Percentiles rank a stretch among this genome's conserved stretches.
These are phyloP conservation scores for Cochlearia excelsa DNA, from an alignment of 345 rosid genomes.

Conservation along the genomic window DNA sequence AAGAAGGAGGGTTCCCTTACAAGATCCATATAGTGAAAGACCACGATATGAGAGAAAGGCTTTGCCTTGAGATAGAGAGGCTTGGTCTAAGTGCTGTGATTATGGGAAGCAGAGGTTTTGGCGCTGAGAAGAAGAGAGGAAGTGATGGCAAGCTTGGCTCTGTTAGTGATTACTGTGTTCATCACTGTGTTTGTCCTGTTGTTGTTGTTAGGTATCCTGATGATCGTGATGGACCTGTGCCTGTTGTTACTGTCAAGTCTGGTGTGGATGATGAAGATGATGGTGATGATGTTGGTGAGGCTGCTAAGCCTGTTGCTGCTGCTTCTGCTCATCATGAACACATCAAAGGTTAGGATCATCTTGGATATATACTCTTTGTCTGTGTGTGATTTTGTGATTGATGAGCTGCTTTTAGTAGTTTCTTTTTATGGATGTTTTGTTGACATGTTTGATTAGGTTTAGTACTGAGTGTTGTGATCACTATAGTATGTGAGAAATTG, in stretches of 20 bases:
- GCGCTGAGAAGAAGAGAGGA: conserved; percentile 49
- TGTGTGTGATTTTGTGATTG: neutral
- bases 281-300: neutral
- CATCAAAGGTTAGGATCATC: conserved; percentile 35
- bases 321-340: conserved; percentile 27
- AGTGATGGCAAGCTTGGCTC: conserved; percentile 70
- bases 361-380: neutral
- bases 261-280: conserved; percentile 25
- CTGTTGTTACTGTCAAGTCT: conserved; percentile 32
- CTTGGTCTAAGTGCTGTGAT: conserved; percentile 71
- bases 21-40: conserved; percentile 84
- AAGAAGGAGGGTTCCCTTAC: conserved; percentile 59
- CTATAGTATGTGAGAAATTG: conserved; percentile 16
- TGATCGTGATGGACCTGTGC: conserved; percentile 37
- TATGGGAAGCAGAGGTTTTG: conserved; percentile 89
- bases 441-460: conserved; percentile 19
- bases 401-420: conserved; percentile 12
- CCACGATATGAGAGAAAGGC: conserved; percentile 82
- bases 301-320: conserved; percentile 5
- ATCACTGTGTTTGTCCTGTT: conserved; percentile 84
- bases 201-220: conserved; percentile 57
- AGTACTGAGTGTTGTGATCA: conserved; percentile 8
- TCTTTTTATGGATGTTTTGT: conserved; percentile 3
- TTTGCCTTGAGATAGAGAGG: conserved; percentile 89
- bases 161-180: conserved; percentile 87